Conservation (phyloP, 2,329 filamentous ascomycete genomes). For the Colletotrichum sp. region DNA sequence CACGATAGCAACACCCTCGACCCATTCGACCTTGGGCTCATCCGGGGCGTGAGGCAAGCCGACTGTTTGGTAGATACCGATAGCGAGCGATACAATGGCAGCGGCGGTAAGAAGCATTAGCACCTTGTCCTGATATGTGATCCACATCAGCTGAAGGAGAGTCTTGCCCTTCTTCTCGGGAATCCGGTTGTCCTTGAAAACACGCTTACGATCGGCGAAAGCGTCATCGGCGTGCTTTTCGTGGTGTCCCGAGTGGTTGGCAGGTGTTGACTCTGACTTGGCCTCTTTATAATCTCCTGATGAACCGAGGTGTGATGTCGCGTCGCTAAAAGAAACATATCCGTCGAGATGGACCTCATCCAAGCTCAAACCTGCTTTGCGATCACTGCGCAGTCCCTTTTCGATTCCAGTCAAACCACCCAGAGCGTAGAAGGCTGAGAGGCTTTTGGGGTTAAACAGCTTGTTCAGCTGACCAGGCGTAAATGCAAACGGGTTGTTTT, state of each 20-base stretch:
- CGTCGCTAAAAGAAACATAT: conserved; percentile 74
- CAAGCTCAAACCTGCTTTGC: conserved; percentile 73
- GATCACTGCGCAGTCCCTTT: conserved; percentile 76
- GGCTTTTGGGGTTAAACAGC: conserved; percentile 86
- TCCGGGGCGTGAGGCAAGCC: conserved; percentile 56
- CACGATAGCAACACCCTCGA: conserved; percentile 83
- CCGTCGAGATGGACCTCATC: conserved; percentile 75
- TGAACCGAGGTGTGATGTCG: conserved; percentile 39
- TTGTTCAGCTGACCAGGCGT: conserved; percentile 84
- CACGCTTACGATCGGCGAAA: conserved; percentile 70
- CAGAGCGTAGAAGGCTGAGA: conserved; percentile 80
- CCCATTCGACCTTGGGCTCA: conserved; percentile 55
- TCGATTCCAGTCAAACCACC: conserved; percentile 81
- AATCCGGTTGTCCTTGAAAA: conserved; percentile 74
- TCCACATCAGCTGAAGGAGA: conserved; percentile 77
- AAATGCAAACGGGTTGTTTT: conserved; percentile 86
- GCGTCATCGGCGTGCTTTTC: conserved; percentile 28
- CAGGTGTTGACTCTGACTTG: not conserved
- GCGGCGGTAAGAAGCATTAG: conserved; percentile 74
- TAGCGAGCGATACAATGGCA: conserved; percentile 73
- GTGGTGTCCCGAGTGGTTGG: not conserved
- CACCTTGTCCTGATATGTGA: conserved; percentile 85
- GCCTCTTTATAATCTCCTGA: conserved; percentile 17
- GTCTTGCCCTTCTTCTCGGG: conserved; percentile 78
- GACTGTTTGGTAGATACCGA: conserved; percentile 79